A percentile compares a stretch with the other conserved stretches of the same genome.
Conservation (phyloP, 164 flowering plant genomes). For the Magnolia kwangsiensis region DNA sequence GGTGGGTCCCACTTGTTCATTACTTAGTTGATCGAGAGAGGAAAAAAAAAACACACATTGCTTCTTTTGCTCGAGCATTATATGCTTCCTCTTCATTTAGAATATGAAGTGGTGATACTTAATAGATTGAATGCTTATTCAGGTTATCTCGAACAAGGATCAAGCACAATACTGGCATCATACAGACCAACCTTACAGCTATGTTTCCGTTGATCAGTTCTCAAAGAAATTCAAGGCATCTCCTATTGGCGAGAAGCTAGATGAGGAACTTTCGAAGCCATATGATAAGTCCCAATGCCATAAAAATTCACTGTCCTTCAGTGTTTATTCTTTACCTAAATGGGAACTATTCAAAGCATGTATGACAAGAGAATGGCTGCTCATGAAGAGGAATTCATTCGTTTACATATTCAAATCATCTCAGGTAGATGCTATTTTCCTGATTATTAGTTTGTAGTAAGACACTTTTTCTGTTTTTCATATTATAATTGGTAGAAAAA, state of each 20-base stretch:
- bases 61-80: not conserved
- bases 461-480: too few species aligned
- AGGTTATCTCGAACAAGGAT: slow-evolving; percentile 66
- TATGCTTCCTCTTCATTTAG: not conserved
- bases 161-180: slow-evolving; percentile 57
- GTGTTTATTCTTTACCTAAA: slow-evolving; percentile 34
- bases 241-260: slow-evolving; percentile 34
- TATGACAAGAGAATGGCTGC: slow-evolving; percentile 47
- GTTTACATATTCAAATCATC: slow-evolving; percentile 45
- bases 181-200: slow-evolving; percentile 36
- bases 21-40: too few species aligned
- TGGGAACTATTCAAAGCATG: slow-evolving; percentile 62
- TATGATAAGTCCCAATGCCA: slow-evolving; percentile 38
- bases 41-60: too few species aligned
- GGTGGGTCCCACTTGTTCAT: too few species aligned
- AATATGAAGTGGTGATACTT: not conserved
- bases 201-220: slow-evolving; percentile 41
- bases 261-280: slow-evolving; percentile 35
- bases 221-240: slow-evolving; percentile 31
- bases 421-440: slow-evolving; percentile 22
- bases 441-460: not conserved
- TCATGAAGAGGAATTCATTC: slow-evolving; percentile 63
- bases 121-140: slow-evolving; percentile 2
- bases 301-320: slow-evolving; percentile 39
- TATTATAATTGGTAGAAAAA: too few species aligned